Evolutionary conservation across 345 rosid genomes (phyloP).

Genomic region (Eucalyptus erythrocorys): DNA sequence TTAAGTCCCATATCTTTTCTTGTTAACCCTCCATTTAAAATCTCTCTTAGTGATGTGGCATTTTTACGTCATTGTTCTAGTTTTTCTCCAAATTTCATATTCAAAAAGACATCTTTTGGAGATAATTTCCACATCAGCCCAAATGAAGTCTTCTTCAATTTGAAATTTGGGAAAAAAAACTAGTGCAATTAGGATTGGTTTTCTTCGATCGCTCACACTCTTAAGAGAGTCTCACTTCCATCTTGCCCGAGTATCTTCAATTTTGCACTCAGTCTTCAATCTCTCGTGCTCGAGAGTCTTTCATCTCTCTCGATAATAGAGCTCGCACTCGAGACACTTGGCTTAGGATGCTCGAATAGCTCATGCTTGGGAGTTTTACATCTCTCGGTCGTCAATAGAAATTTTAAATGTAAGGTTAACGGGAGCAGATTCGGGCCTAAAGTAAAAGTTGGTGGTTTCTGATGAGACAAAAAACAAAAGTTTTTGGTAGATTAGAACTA

Average conservation of each 20-base stretch:
- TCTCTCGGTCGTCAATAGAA: neutral
- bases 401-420: neutral
- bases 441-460: too few relatives aligned
- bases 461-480: neutral
- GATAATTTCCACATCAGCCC: neutral
- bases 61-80: neutral
- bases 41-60: neutral
- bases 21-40: neutral
- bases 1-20: neutral
- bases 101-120: neutral
- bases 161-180: neutral
- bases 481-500: neutral
- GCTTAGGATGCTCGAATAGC: neutral
- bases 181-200: neutral
- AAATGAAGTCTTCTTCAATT: too few relatives aligned
- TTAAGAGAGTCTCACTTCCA: neutral
- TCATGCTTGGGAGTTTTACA: neutral
- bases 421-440: rapidly evolving
- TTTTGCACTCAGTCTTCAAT: neutral
- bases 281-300: neutral
- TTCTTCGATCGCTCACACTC: neutral
- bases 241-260: neutral
- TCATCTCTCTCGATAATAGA: neutral
- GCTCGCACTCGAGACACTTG: neutral
- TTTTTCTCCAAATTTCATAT: neutral